These are phyloP conservation scores for Simplicillium sp. DNA, from an alignment of 2,329 filamentous ascomycete species.

Conservation along the genomic window DNA sequence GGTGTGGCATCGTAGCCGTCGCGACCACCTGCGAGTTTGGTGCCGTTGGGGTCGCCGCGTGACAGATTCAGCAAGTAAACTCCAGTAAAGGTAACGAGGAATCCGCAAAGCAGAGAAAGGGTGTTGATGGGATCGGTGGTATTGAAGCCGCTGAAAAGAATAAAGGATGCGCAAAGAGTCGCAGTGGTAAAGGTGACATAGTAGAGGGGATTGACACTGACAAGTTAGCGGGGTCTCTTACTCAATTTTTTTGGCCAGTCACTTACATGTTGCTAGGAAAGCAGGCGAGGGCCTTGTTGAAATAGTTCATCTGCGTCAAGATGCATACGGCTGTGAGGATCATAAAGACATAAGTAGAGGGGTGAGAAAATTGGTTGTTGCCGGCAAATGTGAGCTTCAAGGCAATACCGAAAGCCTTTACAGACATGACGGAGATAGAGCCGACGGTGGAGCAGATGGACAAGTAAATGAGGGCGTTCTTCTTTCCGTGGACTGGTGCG, in stretches of 20 bases:
- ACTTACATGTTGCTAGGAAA: slow-evolving; percentile 95
- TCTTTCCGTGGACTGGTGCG: slow-evolving; percentile 81
- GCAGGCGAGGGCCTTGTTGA: slow-evolving; percentile 95
- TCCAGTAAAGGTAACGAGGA: slow-evolving; percentile 88
- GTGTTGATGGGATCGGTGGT: slow-evolving; percentile 88
- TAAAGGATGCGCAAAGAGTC: slow-evolving; percentile 89
- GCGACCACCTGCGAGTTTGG: slow-evolving; percentile 50
- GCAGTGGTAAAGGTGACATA: slow-evolving; percentile 97
- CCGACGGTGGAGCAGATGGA: slow-evolving; percentile 97
- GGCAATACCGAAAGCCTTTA: slow-evolving; percentile 97
- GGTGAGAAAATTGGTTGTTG: slow-evolving; percentile 90
- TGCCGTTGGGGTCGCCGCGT: slow-evolving; percentile 77
- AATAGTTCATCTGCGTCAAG: slow-evolving; percentile 99
- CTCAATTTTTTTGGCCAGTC: neutral
- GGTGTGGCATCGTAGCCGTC: slow-evolving; percentile 68
- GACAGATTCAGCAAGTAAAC: slow-evolving; percentile 97
- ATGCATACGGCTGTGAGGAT: slow-evolving; percentile 92
- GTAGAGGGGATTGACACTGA: slow-evolving; percentile 87
- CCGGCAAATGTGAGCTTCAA: slow-evolving; percentile 89
- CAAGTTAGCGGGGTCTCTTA: slow-evolving; percentile 6
- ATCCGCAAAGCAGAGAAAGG: slow-evolving; percentile 83
- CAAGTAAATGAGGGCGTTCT: slow-evolving; percentile 91
- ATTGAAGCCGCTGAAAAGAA: slow-evolving; percentile 93
- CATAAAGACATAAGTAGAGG: slow-evolving; percentile 95
- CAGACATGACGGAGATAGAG: slow-evolving; percentile 96